phyloP scores from a whole-genome alignment of 1,284 basidiomycete species.

The Cryptococcus sp. region DNA sequence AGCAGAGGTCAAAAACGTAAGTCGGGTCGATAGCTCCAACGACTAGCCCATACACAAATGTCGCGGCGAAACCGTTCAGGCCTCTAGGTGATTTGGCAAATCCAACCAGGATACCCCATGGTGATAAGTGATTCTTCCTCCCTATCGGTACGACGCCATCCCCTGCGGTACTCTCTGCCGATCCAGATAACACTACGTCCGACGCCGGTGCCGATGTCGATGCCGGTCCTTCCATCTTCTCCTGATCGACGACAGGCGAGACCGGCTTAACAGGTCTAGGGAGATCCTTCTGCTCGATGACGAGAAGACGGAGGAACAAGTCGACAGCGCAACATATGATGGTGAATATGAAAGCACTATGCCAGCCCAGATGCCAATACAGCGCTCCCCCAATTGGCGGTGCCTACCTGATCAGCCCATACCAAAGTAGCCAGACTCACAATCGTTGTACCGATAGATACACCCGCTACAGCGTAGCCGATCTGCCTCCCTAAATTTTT shows the following conservation, averaged over 20 bases:
- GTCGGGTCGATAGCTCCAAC: conserved; percentile 35
- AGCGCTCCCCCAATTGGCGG: conserved; percentile 66
- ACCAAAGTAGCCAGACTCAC: conserved; percentile 30
- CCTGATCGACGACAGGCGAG: too few species aligned
- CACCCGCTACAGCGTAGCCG: conserved; percentile 64
- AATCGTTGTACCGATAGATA: conserved; percentile 54
- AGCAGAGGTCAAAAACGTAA: conserved; percentile 11
- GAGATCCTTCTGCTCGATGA: conserved; percentile 47
- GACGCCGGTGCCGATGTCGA: too few species aligned
- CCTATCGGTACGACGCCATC: too few species aligned
- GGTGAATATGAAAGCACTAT: conserved; percentile 67
- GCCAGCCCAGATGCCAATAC: conserved; percentile 62
- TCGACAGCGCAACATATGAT: conserved; percentile 59
- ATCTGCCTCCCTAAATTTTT: conserved; percentile 60
- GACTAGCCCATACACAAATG: conserved; percentile 56
- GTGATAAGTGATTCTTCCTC: conserved; percentile 26
- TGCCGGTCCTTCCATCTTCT: too few species aligned
- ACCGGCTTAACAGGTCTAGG: neutral
- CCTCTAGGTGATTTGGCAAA: conserved; percentile 57
- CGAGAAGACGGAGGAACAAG: conserved; percentile 52
- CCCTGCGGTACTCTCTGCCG: too few species aligned
- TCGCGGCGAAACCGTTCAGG: conserved; percentile 52
- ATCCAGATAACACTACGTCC: too few species aligned
- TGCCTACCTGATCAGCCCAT: conserved; percentile 14
- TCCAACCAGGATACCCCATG: conserved; percentile 49